Conservation (phyloP, 139 green algal genomes). For the Gonium pectorale region DNA sequence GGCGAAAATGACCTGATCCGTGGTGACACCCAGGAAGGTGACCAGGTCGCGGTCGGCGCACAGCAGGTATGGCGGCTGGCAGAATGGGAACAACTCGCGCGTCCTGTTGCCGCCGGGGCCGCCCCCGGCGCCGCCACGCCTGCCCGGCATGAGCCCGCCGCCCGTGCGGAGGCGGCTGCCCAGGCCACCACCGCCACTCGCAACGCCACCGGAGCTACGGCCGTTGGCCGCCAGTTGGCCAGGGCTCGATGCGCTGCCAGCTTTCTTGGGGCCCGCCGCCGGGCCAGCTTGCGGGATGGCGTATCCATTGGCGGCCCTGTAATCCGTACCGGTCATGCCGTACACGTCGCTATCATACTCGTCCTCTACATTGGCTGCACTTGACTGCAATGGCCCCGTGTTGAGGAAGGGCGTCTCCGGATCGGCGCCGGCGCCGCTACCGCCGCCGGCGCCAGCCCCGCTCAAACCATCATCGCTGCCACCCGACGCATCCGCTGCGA, state of each 20-base stretch:
- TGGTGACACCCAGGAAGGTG: slow-evolving; percentile 36
- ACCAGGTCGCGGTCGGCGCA: slow-evolving; percentile 48
- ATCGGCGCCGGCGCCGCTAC: too few species aligned
- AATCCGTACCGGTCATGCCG: slow-evolving; percentile 26
- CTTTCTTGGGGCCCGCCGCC: too few species aligned
- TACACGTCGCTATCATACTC: slow-evolving; percentile 25
- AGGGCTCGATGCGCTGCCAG: too few species aligned
- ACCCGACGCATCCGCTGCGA: too few species aligned
- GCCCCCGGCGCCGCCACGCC: neutral
- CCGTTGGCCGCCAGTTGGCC: too few species aligned
- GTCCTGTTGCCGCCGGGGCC: neutral
- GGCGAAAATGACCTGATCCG: slow-evolving; percentile 34
- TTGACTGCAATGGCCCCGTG: too few species aligned
- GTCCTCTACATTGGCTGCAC: neutral
- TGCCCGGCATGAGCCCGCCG: neutral
- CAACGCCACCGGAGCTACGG: too few species aligned
- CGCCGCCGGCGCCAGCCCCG: neutral
- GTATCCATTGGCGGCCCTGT: too few species aligned
- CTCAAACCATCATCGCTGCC: neutral
- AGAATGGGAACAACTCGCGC: slow-evolving; percentile 24
- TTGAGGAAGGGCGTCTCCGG: too few species aligned
- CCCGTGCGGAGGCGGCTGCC: neutral
- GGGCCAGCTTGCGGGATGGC: too few species aligned
- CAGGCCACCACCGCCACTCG: neutral
- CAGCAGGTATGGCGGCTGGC: slow-evolving; percentile 27